A percentile compares a stretch with the other conserved stretches of the same genome.
Conservation (phyloP, 257 asterid genomes). For the Solanum bulbocastanum region DNA sequence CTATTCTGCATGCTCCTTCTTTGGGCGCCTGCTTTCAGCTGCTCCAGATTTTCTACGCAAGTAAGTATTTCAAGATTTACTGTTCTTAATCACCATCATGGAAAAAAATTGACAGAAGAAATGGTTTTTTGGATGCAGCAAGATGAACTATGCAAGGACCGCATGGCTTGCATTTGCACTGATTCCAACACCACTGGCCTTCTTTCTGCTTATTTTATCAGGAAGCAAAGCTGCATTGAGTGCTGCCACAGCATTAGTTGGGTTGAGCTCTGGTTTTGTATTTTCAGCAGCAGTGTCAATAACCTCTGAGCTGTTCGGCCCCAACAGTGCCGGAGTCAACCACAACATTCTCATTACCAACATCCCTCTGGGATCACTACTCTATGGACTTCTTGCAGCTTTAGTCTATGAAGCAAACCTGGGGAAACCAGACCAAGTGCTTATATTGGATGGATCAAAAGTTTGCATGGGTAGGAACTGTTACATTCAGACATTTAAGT, state of each 20-base stretch:
- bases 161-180: conserved; percentile 47
- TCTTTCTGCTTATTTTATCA: conserved; percentile 36
- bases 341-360: conserved; percentile 61
- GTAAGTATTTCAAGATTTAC: conserved; percentile 15
- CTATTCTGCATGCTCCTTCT: conserved; percentile 58
- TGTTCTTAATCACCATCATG: not conserved
- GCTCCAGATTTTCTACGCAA: conserved; percentile 36
- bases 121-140: conserved; percentile 27
- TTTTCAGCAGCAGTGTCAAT: conserved; percentile 51
- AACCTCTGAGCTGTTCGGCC: conserved; percentile 60
- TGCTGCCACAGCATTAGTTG: conserved; percentile 46
- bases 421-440: conserved; percentile 15
- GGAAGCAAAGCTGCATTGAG: conserved; percentile 24
- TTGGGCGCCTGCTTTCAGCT: conserved; percentile 58
- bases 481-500: conserved; percentile 35
- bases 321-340: conserved; percentile 51
- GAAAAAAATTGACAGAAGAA: not conserved
- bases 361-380: conserved; percentile 58
- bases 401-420: conserved; percentile 41
- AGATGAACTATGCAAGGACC: conserved; percentile 34
- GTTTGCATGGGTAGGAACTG: conserved; percentile 55
- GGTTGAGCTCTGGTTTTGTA: conserved; percentile 54
- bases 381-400: conserved; percentile 59
- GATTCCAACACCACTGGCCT: conserved; percentile 43
- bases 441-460: conserved; percentile 23